Evolutionary conservation across 2,329 filamentous ascomycete species (phyloP).

Genomic region (Berkeleyomyces basicola): DNA sequence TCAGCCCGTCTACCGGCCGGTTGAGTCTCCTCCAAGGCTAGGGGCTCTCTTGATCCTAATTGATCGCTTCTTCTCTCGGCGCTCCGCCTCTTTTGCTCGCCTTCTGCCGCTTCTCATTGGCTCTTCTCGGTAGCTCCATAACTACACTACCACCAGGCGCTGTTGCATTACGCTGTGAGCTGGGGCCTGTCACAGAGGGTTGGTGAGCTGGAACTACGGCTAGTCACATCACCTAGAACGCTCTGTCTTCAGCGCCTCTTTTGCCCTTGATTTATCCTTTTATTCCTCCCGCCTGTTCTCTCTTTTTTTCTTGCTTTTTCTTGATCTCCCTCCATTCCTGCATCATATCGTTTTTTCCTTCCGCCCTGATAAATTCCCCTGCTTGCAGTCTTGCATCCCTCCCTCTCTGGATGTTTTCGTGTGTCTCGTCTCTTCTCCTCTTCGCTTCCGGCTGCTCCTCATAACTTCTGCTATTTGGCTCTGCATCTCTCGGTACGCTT

Average conservation of each 20-base stretch:
- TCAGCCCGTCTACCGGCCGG: too few relatives aligned
- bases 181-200: neutral
- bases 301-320: neutral
- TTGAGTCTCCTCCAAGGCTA: neutral
- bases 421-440: neutral
- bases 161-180: neutral
- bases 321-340: neutral
- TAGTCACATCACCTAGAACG: too few relatives aligned
- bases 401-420: neutral
- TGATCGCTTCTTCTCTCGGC: neutral
- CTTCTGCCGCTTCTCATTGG: neutral
- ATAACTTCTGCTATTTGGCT: neutral
- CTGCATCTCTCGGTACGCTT: neutral
- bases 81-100: neutral
- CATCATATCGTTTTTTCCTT: neutral
- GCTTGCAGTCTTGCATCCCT: neutral
- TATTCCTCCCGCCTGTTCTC: neutral
- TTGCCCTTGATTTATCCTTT: neutral
- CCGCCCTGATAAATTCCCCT: neutral
- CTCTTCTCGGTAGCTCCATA: neutral
- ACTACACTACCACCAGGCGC: neutral
- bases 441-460: neutral
- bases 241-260: neutral
- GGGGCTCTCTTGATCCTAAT: neutral
- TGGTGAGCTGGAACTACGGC: too few relatives aligned